Evolutionary conservation across 2,329 filamentous ascomycete species (phyloP), one percentile per base, ranked within the genome.

Genomic region (Penicillium verrucosum): DNA sequence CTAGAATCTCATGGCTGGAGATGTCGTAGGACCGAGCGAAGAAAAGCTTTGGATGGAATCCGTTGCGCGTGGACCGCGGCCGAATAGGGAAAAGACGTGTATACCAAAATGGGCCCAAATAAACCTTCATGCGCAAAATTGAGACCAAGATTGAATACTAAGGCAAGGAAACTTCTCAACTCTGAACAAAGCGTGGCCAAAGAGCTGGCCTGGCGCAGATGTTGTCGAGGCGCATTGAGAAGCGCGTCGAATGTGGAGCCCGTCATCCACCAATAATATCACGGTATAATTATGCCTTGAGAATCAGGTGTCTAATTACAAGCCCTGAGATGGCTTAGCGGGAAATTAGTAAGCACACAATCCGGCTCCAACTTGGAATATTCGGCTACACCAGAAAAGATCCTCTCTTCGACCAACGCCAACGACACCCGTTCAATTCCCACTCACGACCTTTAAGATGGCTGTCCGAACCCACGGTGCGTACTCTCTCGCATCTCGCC

Each of bases 371-470:
- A 65, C 38, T 51, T 44, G 38, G 49, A 51, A 51, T 64, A 63
- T 65, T 65, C 62, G 55, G 57, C 37, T 27, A 51, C 58, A 51
- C 51, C 59, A 58, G 50, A 58, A 60, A 63, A 59, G 57, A 59
- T 56, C 58, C 59, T 54, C 44, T 58, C 62, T 59, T 48, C 63
- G 62, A 65, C 62, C 61, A 64, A 63, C 63, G 63, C 64, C 63
- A 65, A 65, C 63, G 49, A 51, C 49, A 51, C 38, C 63, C 61
- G 60, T 63, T 54, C 60, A 58, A 44, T 62, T 54, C 59, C 61
- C 63, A 62, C 63, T 54, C 61, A 65, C 62, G 62, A 65, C 61
- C 63, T 59, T 63, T 54, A 65, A 65, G 59, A 65, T 65, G 63
- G 57, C 63, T 65, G 62, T 65, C 59, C 57, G 55, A 59, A 65